phyloP scores from a whole-genome alignment of 2,329 filamentous ascomycete genomes.

The Hypoxylon sp. region DNA sequence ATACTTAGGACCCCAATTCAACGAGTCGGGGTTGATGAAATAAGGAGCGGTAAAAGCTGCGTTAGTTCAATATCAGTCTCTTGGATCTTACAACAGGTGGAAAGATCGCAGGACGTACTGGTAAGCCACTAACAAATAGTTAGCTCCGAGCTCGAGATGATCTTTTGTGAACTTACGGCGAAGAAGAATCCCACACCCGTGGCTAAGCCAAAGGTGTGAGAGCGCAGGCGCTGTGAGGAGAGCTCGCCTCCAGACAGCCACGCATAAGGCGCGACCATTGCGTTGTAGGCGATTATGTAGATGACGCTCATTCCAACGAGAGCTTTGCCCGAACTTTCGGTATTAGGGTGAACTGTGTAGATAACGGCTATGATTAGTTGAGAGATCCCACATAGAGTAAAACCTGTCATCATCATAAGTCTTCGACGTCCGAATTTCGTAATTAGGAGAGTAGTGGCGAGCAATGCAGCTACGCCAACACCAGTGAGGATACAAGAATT shows the following conservation, averaged over 20 bases:
- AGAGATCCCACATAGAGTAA: slow-evolving; percentile 66
- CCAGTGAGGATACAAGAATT: slow-evolving; percentile 70
- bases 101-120: slow-evolving; percentile 47
- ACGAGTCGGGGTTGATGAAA: slow-evolving; percentile 68
- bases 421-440: slow-evolving; percentile 68
- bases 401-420: slow-evolving; percentile 66
- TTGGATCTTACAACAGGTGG: neutral
- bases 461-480: slow-evolving; percentile 69
- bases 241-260: slow-evolving; percentile 72
- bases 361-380: slow-evolving; percentile 69
- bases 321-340: slow-evolving; percentile 59
- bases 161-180: slow-evolving; percentile 55
- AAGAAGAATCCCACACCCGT: slow-evolving; percentile 68
- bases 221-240: slow-evolving; percentile 69
- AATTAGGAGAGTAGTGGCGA: slow-evolving; percentile 68
- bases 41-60: slow-evolving; percentile 69
- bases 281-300: slow-evolving; percentile 69
- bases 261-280: slow-evolving; percentile 69
- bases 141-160: slow-evolving; percentile 5
- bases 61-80: neutral
- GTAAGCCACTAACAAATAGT: slow-evolving; percentile 62
- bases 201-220: slow-evolving; percentile 70
- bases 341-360: slow-evolving; percentile 62
- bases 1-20: slow-evolving; percentile 72
- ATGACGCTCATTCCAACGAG: slow-evolving; percentile 68